These are phyloP conservation scores for Botryotinia convoluta DNA, from an alignment of 2,329 filamentous ascomycete genomes.

Conservation along the genomic window DNA sequence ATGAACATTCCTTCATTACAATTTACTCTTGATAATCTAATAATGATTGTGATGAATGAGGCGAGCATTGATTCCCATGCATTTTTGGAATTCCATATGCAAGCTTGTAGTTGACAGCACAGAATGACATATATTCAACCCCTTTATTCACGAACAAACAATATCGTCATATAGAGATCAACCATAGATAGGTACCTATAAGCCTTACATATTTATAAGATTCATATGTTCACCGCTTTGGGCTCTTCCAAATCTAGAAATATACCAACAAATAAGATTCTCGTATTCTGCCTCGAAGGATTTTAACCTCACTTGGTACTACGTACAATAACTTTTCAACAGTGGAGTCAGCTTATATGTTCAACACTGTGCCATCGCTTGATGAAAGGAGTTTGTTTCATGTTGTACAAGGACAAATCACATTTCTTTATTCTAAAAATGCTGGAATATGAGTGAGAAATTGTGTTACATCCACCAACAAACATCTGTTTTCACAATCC, in stretches of 20 bases:
- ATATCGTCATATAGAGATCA: background rate
- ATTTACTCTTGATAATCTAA: background rate
- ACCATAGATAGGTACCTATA: background rate
- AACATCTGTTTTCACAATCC: background rate
- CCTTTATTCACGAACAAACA: background rate
- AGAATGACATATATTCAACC: background rate
- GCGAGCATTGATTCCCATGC: background rate
- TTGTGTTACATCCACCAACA: background rate
- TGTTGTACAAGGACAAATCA: background rate
- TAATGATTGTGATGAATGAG: background rate
- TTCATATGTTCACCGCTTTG: background rate
- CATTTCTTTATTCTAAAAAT: background rate
- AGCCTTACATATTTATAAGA: background rate
- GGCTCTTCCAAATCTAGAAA: background rate
- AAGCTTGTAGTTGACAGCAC: background rate
- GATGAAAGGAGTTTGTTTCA: constrained; percentile 1
- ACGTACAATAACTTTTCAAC: background rate
- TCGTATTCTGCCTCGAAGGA: background rate
- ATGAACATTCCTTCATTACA: background rate
- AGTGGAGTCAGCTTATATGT: background rate
- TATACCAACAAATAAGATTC: background rate
- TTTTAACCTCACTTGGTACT: background rate
- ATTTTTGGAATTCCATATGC: no score
- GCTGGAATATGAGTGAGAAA: background rate
- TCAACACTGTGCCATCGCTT: background rate